Percentiles rank a stretch among this genome's conserved stretches.
Evolutionary conservation across 164 flowering plant species (phyloP).

Genomic region (Buxus sempervirens): DNA sequence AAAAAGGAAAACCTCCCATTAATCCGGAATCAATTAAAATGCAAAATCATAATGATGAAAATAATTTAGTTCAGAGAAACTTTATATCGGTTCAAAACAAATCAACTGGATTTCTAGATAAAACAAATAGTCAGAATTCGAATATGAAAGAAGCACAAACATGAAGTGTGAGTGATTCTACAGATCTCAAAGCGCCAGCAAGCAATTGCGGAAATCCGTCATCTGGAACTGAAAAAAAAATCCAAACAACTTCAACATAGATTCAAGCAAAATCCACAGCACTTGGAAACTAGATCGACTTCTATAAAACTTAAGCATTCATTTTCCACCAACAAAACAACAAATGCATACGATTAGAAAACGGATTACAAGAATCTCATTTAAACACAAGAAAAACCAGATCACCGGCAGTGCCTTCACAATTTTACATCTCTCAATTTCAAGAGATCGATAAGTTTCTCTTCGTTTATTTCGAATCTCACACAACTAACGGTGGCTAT

Average conservation of each 20-base stretch:
- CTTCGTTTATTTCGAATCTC: background rate
- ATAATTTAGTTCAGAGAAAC: too few species aligned
- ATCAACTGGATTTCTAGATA: background rate
- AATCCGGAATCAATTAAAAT: background rate
- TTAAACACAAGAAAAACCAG: constrained; percentile 2
- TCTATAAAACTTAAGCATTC: background rate
- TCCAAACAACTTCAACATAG: background rate
- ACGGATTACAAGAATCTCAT: background rate
- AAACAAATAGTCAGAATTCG: background rate
- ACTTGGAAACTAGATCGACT: constrained; percentile 5
- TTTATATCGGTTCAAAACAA: background rate
- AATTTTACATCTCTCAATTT: too few species aligned
- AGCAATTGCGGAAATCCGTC: background rate
- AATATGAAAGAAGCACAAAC: constrained; percentile 13
- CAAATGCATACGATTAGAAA: background rate
- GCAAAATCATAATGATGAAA: constrained; percentile 4
- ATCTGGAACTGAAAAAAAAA: background rate
- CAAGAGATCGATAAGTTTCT: background rate
- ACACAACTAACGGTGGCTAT: too few species aligned
- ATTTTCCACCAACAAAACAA: background rate
- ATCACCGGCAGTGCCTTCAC: background rate
- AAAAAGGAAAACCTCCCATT: constrained; percentile 27
- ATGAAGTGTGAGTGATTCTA: background rate
- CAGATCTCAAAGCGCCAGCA: background rate
- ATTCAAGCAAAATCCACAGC: background rate